Evolutionary conservation across 2,329 filamentous ascomycete genomes (phyloP), one percentile per base, ranked within the genome.

Genomic region (Colletotrichum sp.): DNA sequence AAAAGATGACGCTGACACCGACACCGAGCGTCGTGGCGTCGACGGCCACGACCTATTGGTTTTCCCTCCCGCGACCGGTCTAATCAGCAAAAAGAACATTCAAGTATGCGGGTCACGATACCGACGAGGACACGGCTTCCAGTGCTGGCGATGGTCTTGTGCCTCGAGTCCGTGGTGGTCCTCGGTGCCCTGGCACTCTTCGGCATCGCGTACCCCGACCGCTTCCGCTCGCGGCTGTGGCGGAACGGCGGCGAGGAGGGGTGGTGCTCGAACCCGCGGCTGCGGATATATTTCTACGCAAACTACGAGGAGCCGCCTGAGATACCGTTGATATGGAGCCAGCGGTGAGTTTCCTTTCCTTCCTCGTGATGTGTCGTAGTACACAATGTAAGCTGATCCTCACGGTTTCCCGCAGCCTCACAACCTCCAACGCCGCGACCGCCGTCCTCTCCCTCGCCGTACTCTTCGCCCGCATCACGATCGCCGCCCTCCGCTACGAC

Each of bases 241-340:
- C 78, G 79, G 24, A 80, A 82, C 30, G 81, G 81, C 15, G 80
- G 80, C 34, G 79, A 78, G 26, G 70, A 80, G n/a, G 80, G 80
- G 16, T 83, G 80, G 79, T 83, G 80, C 75, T 83, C 81, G 44
- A 81, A 82, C 44, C 82, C 81, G 5, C 80, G 80, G 5, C 34
- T 78, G 49, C 74, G 81, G 55, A 81, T 82, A 8, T 83, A 82
- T 72, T 82, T 77, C 65, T 82, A 82, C 21, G 81, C 82, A 32
- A 82, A 83, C 78, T 77, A 81, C 30, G 75, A 77, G n/a, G 80
- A 82, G 49, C 80, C 78, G 18, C 81, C 82, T 8, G 77, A 80
- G 55, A 78, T 83, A 4, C 80, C 82, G 4, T 49, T 79, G 12
- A 78, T 82, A 21, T 82, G 82, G 80, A 79, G 78, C 3, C 77